A percentile compares a stretch with the other conserved stretches of the same genome.
Conservation (phyloP, 352 stramenopile species). For the Globisporangium yorkense region DNA sequence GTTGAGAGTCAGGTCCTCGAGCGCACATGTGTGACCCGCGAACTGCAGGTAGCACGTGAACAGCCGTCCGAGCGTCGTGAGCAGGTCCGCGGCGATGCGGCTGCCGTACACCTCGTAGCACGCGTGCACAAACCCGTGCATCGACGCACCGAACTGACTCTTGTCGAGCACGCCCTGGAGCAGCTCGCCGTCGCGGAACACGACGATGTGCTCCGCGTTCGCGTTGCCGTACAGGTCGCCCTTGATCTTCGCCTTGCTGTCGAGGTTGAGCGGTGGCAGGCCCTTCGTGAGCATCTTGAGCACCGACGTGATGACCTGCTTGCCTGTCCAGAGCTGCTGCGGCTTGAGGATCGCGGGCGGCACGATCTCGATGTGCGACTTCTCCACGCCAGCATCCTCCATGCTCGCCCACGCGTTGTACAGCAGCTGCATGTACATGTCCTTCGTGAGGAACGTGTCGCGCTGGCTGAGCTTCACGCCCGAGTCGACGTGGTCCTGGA, state of each 20-base stretch:
- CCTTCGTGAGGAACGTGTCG: conserved; percentile 97
- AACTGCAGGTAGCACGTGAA: conserved; percentile 99
- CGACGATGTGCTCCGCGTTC: conserved; percentile 95
- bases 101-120: conserved; percentile 91
- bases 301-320: conserved; percentile 98
- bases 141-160: conserved; percentile 96
- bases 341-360: conserved; percentile 98
- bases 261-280: conserved; percentile 86
- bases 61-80: conserved; percentile 85
- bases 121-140: conserved; percentile 97
- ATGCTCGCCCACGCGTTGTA: conserved; percentile 96
- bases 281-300: conserved; percentile 92
- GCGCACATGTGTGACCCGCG: conserved; percentile 96
- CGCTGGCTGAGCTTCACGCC: conserved; percentile 98
- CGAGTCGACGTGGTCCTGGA: conserved; percentile 99
- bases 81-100: conserved; percentile 76
- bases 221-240: conserved; percentile 91
- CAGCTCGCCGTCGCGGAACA: conserved; percentile 95
- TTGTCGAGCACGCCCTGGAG: conserved; percentile 98
- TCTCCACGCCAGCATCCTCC: conserved; percentile 85
- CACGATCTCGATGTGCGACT: conserved; percentile 92
- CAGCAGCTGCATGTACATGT: conserved; percentile 98
- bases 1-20: conserved; percentile 98
- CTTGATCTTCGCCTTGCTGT: conserved; percentile 97
- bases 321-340: conserved; percentile 96